These are phyloP conservation scores for Botrytis fragariae DNA, from an alignment of 2,329 filamentous ascomycete genomes.

Conservation along the genomic window DNA sequence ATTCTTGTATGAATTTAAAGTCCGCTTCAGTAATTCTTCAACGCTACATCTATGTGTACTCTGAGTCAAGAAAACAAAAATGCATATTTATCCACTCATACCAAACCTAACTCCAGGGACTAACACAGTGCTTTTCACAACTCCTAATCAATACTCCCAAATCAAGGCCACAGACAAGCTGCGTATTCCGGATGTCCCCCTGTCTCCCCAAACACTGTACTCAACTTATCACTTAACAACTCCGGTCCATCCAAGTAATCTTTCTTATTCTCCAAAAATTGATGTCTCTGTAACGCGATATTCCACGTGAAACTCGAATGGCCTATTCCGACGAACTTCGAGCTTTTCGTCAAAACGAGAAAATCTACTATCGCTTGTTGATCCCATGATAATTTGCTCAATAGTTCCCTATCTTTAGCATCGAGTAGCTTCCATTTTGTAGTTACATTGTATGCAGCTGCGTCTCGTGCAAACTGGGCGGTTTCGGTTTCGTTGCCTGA, in stretches of 20 bases:
- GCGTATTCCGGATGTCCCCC: slow-evolving; percentile 30
- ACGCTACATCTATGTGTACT: background rate
- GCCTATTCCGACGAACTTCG: slow-evolving; percentile 44
- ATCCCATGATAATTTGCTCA: slow-evolving; percentile 44
- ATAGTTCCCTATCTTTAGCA: slow-evolving; percentile 34
- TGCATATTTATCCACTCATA: background rate
- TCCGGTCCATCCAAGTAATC: slow-evolving; percentile 28
- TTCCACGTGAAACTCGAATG: slow-evolving; percentile 49
- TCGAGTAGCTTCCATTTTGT: slow-evolving; percentile 45
- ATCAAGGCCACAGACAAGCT: slow-evolving; percentile 31
- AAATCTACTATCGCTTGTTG: slow-evolving; percentile 51
- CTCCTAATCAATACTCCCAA: background rate
- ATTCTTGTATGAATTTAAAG: no score
- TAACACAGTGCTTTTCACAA: background rate
- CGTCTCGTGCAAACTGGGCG: slow-evolving; percentile 40
- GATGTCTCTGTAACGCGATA: slow-evolving; percentile 40
- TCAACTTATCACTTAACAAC: slow-evolving; percentile 33
- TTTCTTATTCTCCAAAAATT: slow-evolving; percentile 21
- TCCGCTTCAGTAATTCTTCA: no score
- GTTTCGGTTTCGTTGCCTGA: slow-evolving; percentile 43
- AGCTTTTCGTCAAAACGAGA: slow-evolving; percentile 46
- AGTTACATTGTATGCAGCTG: slow-evolving; percentile 38
- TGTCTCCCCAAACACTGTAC: slow-evolving; percentile 29
- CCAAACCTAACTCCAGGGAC: background rate
- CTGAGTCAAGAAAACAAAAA: background rate